A percentile compares a stretch with the other conserved stretches of the same genome.
These are phyloP conservation scores for Pseudoperonospora humuli DNA, from an alignment of 352 stramenopile species.

Conservation along the genomic window DNA sequence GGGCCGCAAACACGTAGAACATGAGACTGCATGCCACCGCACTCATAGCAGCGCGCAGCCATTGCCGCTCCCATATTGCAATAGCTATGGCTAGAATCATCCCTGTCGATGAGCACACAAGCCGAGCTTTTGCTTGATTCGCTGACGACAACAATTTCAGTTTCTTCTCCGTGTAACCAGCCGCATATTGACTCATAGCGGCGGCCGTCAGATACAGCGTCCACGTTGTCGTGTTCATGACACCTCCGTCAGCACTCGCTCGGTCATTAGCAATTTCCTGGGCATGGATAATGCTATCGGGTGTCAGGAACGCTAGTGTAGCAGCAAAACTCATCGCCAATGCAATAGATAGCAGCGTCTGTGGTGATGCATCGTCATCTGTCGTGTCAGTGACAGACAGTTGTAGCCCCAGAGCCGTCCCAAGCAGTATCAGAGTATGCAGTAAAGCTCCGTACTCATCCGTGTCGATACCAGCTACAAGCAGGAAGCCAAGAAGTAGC, in stretches of 20 bases:
- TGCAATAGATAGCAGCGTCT: conserved; percentile 26
- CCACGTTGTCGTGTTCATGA: conserved; percentile 18
- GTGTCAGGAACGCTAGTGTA: conserved; percentile 26
- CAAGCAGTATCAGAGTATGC: conserved; percentile 43
- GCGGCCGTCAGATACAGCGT: conserved; percentile 13
- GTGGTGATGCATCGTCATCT: conserved; percentile 21
- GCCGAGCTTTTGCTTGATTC: conserved; percentile 23
- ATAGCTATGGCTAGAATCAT: conserved; percentile 33
- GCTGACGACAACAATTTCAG: conserved; percentile 14
- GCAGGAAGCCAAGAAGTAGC: conserved; percentile 38
- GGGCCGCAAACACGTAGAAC: conserved; percentile 37
- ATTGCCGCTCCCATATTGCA: conserved; percentile 36
- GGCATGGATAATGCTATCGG: conserved; percentile 17
- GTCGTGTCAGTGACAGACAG: conserved; percentile 7
- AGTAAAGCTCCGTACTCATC: conserved; percentile 62
- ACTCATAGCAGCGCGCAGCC: conserved; percentile 39
- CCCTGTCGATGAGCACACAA: conserved; percentile 34
- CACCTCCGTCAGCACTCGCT: conserved; percentile 11
- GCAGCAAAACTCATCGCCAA: conserved; percentile 22
- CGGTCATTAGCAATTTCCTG: conserved; percentile 29
- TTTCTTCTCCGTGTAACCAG: conserved; percentile 9
- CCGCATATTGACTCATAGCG: conserved; percentile 12
- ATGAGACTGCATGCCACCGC: conserved; percentile 35
- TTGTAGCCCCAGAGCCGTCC: conserved; percentile 33
- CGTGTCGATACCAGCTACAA: conserved; percentile 51